Evolutionary conservation across 805 yeast species (phyloP).

Genomic region (Saturnispora serradocipensis): DNA sequence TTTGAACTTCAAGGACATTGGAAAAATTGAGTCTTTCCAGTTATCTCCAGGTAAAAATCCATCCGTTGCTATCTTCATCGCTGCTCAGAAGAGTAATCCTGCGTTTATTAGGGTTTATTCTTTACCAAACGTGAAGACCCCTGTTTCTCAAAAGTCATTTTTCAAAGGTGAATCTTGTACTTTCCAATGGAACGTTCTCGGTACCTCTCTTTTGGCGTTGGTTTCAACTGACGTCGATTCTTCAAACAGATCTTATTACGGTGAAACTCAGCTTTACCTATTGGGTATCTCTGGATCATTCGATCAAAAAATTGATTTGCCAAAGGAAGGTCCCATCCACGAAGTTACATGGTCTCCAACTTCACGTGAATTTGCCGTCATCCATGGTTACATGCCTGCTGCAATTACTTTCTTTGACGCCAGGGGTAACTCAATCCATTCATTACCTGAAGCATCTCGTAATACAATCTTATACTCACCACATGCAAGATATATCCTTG

Average conservation of each 20-base stretch:
- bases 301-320: slow-evolving; percentile 78
- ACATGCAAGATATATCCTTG: slow-evolving; percentile 80
- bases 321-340: slow-evolving; percentile 94
- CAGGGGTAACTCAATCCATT: slow-evolving; percentile 78
- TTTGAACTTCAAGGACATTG: slow-evolving; percentile 46
- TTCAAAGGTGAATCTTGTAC: slow-evolving; percentile 94
- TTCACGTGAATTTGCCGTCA: slow-evolving; percentile 94
- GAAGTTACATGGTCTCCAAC: slow-evolving; percentile 97
- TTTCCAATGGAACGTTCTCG: slow-evolving; percentile 87
- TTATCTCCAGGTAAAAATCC: slow-evolving; percentile 86
- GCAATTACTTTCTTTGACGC: slow-evolving; percentile 90
- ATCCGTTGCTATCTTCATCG: slow-evolving; percentile 81
- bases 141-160: slow-evolving; percentile 77
- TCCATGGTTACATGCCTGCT: slow-evolving; percentile 96
- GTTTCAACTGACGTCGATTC: slow-evolving; percentile 95
- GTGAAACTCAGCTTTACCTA: slow-evolving; percentile 86
- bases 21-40: slow-evolving; percentile 40
- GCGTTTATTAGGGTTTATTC: slow-evolving; percentile 80
- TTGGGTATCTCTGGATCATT: slow-evolving; percentile 89
- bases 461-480: slow-evolving; percentile 91
- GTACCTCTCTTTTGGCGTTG: slow-evolving; percentile 87
- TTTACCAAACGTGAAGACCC: slow-evolving; percentile 64
- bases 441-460: slow-evolving; percentile 78
- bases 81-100: slow-evolving; percentile 82
- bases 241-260: slow-evolving; percentile 89